Evolutionary conservation across 371 early-diverging fungal species (phyloP), one percentile per base, ranked within the genome.

Genomic region (Mortierella sp.): DNA sequence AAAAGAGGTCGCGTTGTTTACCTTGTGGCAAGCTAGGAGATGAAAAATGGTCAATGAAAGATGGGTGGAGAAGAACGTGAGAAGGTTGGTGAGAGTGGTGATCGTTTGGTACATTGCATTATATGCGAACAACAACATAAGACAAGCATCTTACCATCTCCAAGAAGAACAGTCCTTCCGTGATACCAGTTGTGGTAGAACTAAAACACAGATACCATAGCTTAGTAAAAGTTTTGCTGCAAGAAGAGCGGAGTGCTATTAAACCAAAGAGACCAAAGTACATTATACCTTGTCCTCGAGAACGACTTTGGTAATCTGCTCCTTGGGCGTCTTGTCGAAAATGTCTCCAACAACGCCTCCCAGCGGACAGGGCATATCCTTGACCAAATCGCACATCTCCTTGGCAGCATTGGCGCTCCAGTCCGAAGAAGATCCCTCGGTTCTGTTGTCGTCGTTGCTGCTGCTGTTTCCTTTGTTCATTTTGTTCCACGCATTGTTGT

Each of bases 211-310:
- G 58, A 14, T 16, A 32, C 14, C 0, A 4, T 16, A 3, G 14
- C 1, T 27, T 16, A 32, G 29, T 14, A 60, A 29, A 29, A 60
- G 5, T 3, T 10, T 0, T 16, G 32, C 14, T 12, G 16, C 12
- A 16, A 16, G 4, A 32, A 32, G 4, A 32, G 0, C 27, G 3
- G 29, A 16, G 65, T 3, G 10, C 24, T 3, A 21, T 38, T 32
- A 27, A 29, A 21, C 4, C 56, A 14, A 48, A 72, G 18, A 51
- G 21, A 51, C 16, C 5, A 16, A 60, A 60, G 18, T 21, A 0
- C 7, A 29, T 3, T 4, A 16, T 79, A 75, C 80, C 80, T 80
- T 80, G n/a, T 80, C 80, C 54, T 80, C 80, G 7, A 80, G 76
- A 29, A 75, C 72, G 55, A 75, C 76, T 41, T 72, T 75, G 16